Conservation (phyloP, 257 asterid species). For the Solanum paucissectum region DNA sequence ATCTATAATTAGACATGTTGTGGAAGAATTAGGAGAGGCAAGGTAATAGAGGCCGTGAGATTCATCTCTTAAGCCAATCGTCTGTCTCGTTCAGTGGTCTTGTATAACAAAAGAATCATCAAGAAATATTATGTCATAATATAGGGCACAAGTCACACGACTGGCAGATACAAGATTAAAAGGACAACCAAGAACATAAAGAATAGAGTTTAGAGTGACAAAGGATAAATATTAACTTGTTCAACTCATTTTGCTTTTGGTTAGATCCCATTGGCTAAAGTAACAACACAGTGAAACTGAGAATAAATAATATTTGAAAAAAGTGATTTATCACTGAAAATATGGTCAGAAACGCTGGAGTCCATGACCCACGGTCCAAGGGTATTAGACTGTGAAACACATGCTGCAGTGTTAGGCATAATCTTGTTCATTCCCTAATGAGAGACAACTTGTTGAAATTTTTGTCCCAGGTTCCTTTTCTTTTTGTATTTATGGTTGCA, state of each 20-base stretch:
- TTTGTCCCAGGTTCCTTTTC: not conserved
- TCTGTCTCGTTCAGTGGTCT: not conserved
- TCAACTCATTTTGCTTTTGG: not conserved
- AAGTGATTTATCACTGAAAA: not conserved
- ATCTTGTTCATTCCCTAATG: not conserved
- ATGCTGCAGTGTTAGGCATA: not conserved
- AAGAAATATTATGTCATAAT: not conserved
- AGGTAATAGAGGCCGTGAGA: not conserved
- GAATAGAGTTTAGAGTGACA: not conserved
- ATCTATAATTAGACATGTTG: not conserved
- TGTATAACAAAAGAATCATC: not conserved
- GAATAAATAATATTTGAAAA: not conserved
- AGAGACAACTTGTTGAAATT: not conserved
- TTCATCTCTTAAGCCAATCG: not conserved
- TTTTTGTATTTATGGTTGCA: not conserved
- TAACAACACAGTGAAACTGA: not conserved
- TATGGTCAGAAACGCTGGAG: not conserved
- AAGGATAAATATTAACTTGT: not conserved
- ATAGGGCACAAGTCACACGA: not conserved
- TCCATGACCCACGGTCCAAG: not conserved
- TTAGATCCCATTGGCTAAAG: not conserved
- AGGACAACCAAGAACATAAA: not conserved
- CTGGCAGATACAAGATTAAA: not conserved
- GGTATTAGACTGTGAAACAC: not conserved
- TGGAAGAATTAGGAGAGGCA: not conserved